Conservation (phyloP, 148 eudicot species). For the Oxyria digyna region DNA sequence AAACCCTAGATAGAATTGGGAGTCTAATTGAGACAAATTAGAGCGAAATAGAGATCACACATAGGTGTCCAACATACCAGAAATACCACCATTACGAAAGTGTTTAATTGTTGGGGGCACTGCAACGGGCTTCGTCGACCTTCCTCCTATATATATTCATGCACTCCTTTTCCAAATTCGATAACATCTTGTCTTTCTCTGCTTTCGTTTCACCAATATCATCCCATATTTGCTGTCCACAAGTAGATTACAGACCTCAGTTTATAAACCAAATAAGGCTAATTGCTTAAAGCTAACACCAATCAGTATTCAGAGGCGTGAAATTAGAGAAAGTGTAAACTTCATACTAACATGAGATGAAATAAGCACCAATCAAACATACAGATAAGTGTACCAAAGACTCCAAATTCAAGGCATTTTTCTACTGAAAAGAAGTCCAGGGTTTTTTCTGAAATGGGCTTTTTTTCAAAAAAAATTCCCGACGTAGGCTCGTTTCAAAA, state of each 20-base stretch:
- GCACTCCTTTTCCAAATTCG: conserved; percentile 55
- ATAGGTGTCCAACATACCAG: too few species aligned
- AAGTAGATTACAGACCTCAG: conserved; percentile 1
- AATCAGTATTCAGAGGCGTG: neutral
- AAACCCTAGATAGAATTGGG: too few species aligned
- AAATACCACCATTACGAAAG: too few species aligned
- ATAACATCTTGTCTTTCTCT: conserved; percentile 47
- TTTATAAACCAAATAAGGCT: neutral
- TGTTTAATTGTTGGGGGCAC: too few species aligned
- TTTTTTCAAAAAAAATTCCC: too few species aligned
- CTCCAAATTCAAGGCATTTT: neutral
- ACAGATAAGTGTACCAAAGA: too few species aligned
- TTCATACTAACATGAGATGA: neutral
- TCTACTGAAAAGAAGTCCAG: neutral
- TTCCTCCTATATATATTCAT: conserved; percentile 49
- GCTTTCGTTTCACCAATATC: conserved; percentile 57
- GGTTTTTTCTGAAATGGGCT: too few species aligned
- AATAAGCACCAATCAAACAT: neutral
- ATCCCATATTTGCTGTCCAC: conserved; percentile 51
- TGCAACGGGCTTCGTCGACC: conserved; percentile 61
- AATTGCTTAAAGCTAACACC: neutral
- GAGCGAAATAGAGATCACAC: too few species aligned
- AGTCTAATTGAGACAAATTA: too few species aligned
- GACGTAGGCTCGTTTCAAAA: too few species aligned
- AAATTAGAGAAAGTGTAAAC: neutral